Evolutionary conservation across 352 stramenopile species (phyloP), one percentile per base, ranked within the genome.

Genomic region (Phytophthora lateralis): DNA sequence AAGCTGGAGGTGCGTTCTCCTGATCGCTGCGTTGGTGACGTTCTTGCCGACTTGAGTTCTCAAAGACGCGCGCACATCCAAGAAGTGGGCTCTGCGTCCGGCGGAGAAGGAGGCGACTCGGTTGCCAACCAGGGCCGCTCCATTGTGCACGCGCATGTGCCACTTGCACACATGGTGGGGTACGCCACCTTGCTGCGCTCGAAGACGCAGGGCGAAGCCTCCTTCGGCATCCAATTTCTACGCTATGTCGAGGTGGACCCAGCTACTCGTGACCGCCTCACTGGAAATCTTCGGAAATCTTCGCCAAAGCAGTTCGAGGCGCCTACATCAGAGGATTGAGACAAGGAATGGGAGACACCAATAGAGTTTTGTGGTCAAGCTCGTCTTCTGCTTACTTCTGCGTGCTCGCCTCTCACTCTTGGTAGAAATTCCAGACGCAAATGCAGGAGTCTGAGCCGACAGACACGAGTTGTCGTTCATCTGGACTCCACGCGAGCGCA

Each of bases 391-490:
- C 27, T 21, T 27, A 26, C 18, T 29, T 24, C 8, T 38, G 18
- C 26, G 29, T 38, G 4, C 27, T 32, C 18, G 44, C 7, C 24
- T 26, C 18, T 60, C 52, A 69, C 32, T 63, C 60, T 37, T 66
- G 60, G 29, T 69, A 98, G 54, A 98, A 95, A 59, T 98, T 98
- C 90, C 90, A 98, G 34, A 97, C 69, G 53, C 85, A 94, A 49
- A 97, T 76, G 55, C 91, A 97, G 51, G 85, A 88, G 63, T 98
- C 93, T 7, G 73, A 64, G n/a, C 86, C 90, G 17, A 96, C 90
- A 5, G 87, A 91, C 7, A 98, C 89, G 34, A 98, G 66, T 71
- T 98, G 91, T n/a, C 85, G 78, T 68, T 98, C 90, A 51, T 98
- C 91, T 0, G 83, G 83, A 50, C 83, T 97, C 93, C 93, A 98